phyloP scores from a whole-genome alignment of 2,329 filamentous ascomycete genomes.

The Exophiala calicioides region DNA sequence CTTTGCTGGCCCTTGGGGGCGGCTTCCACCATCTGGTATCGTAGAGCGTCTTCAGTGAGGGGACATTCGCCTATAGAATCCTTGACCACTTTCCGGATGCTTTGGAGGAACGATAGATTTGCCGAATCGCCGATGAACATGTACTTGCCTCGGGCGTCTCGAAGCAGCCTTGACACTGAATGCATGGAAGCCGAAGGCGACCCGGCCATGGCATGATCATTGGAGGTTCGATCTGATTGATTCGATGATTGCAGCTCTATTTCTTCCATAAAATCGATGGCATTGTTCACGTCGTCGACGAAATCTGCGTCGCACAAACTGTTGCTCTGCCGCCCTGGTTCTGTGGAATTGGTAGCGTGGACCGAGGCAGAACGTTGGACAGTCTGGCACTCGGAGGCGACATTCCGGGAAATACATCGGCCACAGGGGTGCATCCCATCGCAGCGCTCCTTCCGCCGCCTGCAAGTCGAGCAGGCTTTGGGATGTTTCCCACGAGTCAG shows the following conservation, averaged over 20 bases:
- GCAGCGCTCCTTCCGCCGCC: constrained; percentile 52
- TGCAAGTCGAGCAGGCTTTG: constrained; percentile 49
- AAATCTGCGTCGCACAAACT: not conserved
- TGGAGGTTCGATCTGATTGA: not conserved
- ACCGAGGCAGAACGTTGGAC: not conserved
- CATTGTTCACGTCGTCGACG: not conserved
- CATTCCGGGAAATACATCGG: constrained; percentile 41
- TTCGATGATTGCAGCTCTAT: not conserved
- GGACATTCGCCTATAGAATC: constrained; percentile 44
- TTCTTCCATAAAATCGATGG: not conserved
- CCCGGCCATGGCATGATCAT: not conserved
- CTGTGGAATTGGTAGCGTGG: not conserved
- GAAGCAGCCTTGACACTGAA: constrained; percentile 46
- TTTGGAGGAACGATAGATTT: constrained; percentile 53
- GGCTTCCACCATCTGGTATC: constrained; percentile 42
- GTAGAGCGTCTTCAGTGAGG: constrained; percentile 41
- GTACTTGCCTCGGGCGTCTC: constrained; percentile 52
- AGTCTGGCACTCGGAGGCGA: constrained; percentile 5
- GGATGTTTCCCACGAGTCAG: constrained; percentile 29
- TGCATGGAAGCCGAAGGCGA: constrained; percentile 35
- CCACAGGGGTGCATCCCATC: constrained; percentile 52
- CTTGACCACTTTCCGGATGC: constrained; percentile 50
- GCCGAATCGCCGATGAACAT: constrained; percentile 57
- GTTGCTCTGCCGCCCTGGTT: not conserved
- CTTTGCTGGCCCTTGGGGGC: constrained; percentile 18